Conservation (phyloP, 768 basidiomycete genomes). For the Floccularia luteovirens region DNA sequence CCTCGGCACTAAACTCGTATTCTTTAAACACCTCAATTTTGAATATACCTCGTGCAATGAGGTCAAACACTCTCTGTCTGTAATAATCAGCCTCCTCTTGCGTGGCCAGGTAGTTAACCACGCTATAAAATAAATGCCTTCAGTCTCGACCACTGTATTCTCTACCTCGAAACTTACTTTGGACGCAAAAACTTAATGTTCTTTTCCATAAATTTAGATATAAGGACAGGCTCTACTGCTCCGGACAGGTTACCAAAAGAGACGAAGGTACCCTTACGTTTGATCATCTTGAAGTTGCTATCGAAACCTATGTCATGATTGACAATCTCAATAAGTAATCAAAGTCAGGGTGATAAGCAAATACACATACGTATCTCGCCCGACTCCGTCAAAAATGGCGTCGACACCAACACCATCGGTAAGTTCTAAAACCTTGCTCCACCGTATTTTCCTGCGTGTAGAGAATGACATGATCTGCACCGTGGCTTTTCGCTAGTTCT, state of each 20-base stretch:
- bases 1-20: conserved; percentile 81
- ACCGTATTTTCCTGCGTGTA: conserved; percentile 74
- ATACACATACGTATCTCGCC: conserved; percentile 86
- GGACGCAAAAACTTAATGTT: conserved; percentile 76
- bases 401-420: conserved; percentile 79
- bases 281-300: conserved; percentile 71
- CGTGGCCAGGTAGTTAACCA: conserved; percentile 67
- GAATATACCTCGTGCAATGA: conserved; percentile 51
- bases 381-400: conserved; percentile 93
- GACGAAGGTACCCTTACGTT: conserved; percentile 85
- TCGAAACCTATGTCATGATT: conserved; percentile 66
- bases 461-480: conserved; percentile 83
- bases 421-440: conserved; percentile 60
- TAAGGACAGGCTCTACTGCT: conserved; percentile 65
- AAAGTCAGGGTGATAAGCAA: background rate
- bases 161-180: conserved; percentile 36
- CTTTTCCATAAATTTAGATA: conserved; percentile 70
- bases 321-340: background rate
- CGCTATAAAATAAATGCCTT: conserved; percentile 37
- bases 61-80: conserved; percentile 51
- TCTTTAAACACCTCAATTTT: conserved; percentile 66
- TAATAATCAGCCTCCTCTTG: conserved; percentile 69
- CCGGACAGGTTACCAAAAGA: conserved; percentile 92
- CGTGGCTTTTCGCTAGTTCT: conserved; percentile 65
- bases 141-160: too few relatives aligned